A percentile compares a stretch with the other conserved stretches of the same genome.
Conservation (phyloP, 345 rosid genomes). For the Cardiospermum halicacabum region DNA sequence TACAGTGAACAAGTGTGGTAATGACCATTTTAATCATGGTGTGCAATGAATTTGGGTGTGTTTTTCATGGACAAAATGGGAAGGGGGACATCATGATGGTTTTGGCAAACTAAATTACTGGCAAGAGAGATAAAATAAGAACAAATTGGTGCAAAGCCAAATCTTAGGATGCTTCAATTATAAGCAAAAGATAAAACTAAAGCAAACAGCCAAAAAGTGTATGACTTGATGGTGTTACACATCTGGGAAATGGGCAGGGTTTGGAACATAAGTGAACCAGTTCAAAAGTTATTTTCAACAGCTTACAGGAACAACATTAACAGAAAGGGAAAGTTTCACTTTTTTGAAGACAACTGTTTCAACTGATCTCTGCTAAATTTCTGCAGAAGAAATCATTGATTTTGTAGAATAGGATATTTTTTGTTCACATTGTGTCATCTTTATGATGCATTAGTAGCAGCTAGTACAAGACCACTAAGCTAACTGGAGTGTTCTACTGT, state of each 20-base stretch:
- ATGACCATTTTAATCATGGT: background rate
- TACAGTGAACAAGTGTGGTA: background rate
- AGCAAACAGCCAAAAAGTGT: constrained; percentile 6
- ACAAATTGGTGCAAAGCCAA: constrained; percentile 1
- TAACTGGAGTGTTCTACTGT: too few species aligned
- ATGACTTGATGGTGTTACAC: background rate
- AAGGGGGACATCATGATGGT: background rate
- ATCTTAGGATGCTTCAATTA: constrained; percentile 10
- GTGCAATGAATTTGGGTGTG: background rate
- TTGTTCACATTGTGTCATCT: too few species aligned
- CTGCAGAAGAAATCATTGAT: background rate
- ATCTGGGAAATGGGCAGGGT: too few species aligned
- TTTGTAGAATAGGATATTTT: background rate
- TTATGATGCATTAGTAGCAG: too few species aligned
- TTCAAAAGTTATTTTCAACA: background rate
- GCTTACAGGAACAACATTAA: background rate
- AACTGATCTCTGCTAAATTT: background rate
- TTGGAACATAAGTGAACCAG: background rate
- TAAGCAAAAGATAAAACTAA: constrained; percentile 8
- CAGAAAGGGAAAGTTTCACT: background rate
- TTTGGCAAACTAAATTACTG: constrained; percentile 1
- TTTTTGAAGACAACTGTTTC: background rate
- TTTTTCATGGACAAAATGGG: background rate
- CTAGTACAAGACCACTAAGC: too few species aligned
- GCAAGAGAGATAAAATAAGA: background rate